Base-by-base conservation (phyloP, 2,329 filamentous ascomycete genomes). In the Venturia nashicola region DNA sequence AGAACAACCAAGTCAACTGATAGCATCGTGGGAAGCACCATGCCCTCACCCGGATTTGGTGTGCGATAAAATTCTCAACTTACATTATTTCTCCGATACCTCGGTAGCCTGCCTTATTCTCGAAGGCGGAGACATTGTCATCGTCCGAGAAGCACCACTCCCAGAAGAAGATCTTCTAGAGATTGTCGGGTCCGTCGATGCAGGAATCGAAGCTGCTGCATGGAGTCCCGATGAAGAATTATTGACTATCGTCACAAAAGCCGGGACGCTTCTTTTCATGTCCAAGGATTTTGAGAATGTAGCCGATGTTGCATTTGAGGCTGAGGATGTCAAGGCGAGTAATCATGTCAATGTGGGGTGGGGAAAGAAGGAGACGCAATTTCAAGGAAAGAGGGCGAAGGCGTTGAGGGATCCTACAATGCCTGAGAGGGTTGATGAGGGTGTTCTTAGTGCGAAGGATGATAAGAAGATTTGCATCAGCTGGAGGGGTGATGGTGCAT, bases 331-430 rank as follows among this genome's bases (percentile, higher is more conserved):
- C 67, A 88, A 88, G 69, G 84, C 86, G n/a, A 97, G 89, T 34
- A 94, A 88, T 73, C 92, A 97, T 78, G 94, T 97, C 65, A 95
- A 91, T 23, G 93, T 99, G 27, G 94, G 94, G 61, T 99, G 94
- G 94, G 94, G 94, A 65, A 97, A 97, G 79, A 91, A 89, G 72
- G 94, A 99, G 76, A 99, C 94, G 0, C 94, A 99, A 74, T 99
- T 99, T 74, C 90, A 97, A 72, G 94, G 94, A 61, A 91, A 90
- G 70, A 86, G 92, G 67, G 93, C 92, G 65, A 87, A 85, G 76
- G 91, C 91, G 23, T 79, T 97, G 67, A 84, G 90, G 63, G 94
- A 99, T 74, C 94, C 94, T 18, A 99, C 94, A 11, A 90, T 99
- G 68, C 94, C 94, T 0, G 92, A 97, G 73, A 90, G 87, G 72